A percentile compares a stretch with the other conserved stretches of the same genome.
phyloP scores from a whole-genome alignment of 805 yeast species.

The Lipomyces chichibuensis region DNA sequence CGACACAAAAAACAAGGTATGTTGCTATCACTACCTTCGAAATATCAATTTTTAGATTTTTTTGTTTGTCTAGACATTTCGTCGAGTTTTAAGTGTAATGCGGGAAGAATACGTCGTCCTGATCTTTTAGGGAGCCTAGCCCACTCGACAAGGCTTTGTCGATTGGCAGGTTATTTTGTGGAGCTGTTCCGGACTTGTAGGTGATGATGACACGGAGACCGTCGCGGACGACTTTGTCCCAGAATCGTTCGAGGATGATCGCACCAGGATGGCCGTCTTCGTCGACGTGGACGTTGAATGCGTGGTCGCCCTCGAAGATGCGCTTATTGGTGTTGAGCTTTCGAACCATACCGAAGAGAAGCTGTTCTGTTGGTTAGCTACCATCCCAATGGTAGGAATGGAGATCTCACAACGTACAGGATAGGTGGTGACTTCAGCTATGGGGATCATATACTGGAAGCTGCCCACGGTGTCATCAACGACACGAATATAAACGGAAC shows the following conservation, averaged over 20 bases:
- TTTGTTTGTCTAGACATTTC: background rate
- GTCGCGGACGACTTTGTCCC: slow-evolving; percentile 37
- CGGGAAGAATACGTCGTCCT: slow-evolving; percentile 32
- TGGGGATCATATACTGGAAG: slow-evolving; percentile 29
- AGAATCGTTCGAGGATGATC: slow-evolving; percentile 35
- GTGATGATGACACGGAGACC: slow-evolving; percentile 29
- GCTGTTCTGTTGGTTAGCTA: slow-evolving; percentile 8
- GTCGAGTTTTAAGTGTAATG: slow-evolving; percentile 14
- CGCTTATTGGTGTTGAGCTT: slow-evolving; percentile 31
- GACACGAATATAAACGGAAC: slow-evolving; percentile 30
- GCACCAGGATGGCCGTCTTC: slow-evolving; percentile 34
- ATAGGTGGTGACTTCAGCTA: slow-evolving; percentile 28
- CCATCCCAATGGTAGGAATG: background rate
- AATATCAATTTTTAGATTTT: background rate
- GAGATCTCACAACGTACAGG: slow-evolving; percentile 12
- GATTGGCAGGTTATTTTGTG: slow-evolving; percentile 24
- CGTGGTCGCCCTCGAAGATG: slow-evolving; percentile 31
- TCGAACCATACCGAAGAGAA: slow-evolving; percentile 28
- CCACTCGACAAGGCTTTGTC: slow-evolving; percentile 32
- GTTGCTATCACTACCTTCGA: no score
- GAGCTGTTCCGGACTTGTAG: slow-evolving; percentile 19
- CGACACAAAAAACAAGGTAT: no score
- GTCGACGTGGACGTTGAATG: slow-evolving; percentile 35
- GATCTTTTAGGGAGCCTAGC: slow-evolving; percentile 28
- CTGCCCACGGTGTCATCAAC: slow-evolving; percentile 15